Conservation (phyloP, 1,139 yeast genomes). For the Scheffersomyces lignicola region DNA sequence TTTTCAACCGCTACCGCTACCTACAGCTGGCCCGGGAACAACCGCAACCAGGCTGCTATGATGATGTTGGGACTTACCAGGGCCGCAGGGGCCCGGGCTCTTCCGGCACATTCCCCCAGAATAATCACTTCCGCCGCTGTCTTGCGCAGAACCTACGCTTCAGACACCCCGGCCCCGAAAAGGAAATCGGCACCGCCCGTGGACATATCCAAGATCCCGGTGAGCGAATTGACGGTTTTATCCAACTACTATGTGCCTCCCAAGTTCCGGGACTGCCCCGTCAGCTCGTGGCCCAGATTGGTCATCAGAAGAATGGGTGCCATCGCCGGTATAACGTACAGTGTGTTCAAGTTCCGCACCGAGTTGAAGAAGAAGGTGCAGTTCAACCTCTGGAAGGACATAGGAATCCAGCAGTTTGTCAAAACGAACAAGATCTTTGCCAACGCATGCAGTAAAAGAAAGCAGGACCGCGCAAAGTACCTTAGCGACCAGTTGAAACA, state of each 20-base stretch:
- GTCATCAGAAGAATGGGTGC: constrained; percentile 39
- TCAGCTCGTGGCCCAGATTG: constrained; percentile 40
- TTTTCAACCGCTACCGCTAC: too few species aligned
- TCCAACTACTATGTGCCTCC: constrained; percentile 50
- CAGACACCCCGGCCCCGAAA: constrained; percentile 11
- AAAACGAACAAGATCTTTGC: constrained; percentile 46
- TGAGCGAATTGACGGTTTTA: constrained; percentile 41
- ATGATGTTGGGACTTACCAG: not conserved
- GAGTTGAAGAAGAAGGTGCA: constrained; percentile 40
- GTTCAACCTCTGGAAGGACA: constrained; percentile 47
- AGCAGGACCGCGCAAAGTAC: constrained; percentile 27
- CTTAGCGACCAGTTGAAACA: constrained; percentile 34
- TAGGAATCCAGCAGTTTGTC: constrained; percentile 42
- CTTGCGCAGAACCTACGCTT: constrained; percentile 13
- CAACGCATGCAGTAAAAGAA: constrained; percentile 36
- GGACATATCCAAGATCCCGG: constrained; percentile 41
- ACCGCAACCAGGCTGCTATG: too few species aligned
- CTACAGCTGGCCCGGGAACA: too few species aligned
- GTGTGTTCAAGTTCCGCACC: constrained; percentile 40
- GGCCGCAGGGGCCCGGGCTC: not conserved
- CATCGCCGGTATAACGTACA: constrained; percentile 45
- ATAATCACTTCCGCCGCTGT: constrained; percentile 9
- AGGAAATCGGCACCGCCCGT: constrained; percentile 19
- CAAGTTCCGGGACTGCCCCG: constrained; percentile 27
- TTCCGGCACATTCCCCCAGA: not conserved